Evolutionary conservation across 148 eudicot species (phyloP), one percentile per base, ranked within the genome.

Genomic region (Rhododendron henanense): DNA sequence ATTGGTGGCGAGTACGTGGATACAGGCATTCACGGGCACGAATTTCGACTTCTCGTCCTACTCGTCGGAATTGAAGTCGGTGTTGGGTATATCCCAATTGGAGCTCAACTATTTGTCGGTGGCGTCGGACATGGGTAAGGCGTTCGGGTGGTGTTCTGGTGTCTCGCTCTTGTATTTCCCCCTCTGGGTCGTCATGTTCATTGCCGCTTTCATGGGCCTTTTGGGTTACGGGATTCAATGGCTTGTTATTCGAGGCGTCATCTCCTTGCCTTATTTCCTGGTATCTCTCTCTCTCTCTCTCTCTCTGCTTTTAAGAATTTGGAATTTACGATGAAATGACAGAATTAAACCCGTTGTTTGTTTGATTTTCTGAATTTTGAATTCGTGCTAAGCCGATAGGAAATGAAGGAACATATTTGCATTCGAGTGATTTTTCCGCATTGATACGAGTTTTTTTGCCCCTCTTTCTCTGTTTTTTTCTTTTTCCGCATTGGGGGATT

Each of bases 1-100:
- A 3, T 79, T 94, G 47, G 90, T 92, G 63, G 95, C 94, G 1
- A 93, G 93, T 5, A 92, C 92, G n/a, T 94, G 97, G 95, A 87
- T 95, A 75, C 98, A 95, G 85, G 97, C 98, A 2, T 95, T 92
- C 48, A 95, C 98, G 0, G 98, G 98, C 0, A 95, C 98, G 3
- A 95, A 95, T 39, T 95, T 95, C 75, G 98, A 95, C 83, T 95
- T 95, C 89, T 94, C 98, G 14, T 93, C 95, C 4, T 95, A 95
- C 87, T 95, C 98, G 33, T 89, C 96, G 48, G 93, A 92, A 76
- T 78, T 94, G 88, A 95, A 95, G 81, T 45, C 89, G 79, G 92
- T 91, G 1, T 37, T 95, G 7, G 93, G 92, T 10, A 88, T 95
- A 4, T 91, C 95, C 0, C 98, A 95, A 88, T 92, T 95, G 45